These are phyloP conservation scores for Talaromyces islandicus DNA, from an alignment of 2,329 filamentous ascomycete genomes.

Conservation along the genomic window DNA sequence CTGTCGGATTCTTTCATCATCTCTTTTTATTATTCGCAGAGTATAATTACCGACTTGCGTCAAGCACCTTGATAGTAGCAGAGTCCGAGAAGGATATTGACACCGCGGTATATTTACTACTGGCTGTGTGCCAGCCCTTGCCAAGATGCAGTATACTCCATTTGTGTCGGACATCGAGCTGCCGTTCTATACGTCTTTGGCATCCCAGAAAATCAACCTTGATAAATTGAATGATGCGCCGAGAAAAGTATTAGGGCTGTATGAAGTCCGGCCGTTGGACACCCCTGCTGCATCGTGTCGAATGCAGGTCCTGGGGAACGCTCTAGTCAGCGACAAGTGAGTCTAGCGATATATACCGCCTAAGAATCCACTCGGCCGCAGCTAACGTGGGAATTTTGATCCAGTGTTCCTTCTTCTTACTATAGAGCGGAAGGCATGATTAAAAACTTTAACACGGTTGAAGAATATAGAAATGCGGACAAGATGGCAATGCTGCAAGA, in stretches of 20 bases:
- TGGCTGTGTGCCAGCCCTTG: neutral
- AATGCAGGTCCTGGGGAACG: slow-evolving; percentile 85
- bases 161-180: slow-evolving; percentile 94
- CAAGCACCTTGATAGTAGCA: neutral
- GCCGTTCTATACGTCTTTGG: slow-evolving; percentile 90
- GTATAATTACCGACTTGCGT: neutral
- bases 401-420: slow-evolving; percentile 61
- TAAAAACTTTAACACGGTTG: slow-evolving; percentile 91
- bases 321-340: slow-evolving; percentile 76
- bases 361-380: neutral
- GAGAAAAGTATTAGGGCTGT: slow-evolving; percentile 77
- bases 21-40: neutral
- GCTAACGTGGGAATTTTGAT: slow-evolving; percentile 13
- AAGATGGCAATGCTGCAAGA: slow-evolving; percentile 71
- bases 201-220: slow-evolving; percentile 88
- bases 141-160: slow-evolving; percentile 67
- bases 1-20: neutral
- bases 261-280: slow-evolving; percentile 71
- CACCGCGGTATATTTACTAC: neutral
- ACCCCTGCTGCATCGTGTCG: slow-evolving; percentile 70
- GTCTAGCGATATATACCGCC: slow-evolving; percentile 28
- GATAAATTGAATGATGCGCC: slow-evolving; percentile 95
- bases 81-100: neutral
- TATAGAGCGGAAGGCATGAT: slow-evolving; percentile 89
- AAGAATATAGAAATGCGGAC: slow-evolving; percentile 82